Evolutionary conservation across 148 eudicot genomes (phyloP).

Genomic region (Dysphania ambrosioides): DNA sequence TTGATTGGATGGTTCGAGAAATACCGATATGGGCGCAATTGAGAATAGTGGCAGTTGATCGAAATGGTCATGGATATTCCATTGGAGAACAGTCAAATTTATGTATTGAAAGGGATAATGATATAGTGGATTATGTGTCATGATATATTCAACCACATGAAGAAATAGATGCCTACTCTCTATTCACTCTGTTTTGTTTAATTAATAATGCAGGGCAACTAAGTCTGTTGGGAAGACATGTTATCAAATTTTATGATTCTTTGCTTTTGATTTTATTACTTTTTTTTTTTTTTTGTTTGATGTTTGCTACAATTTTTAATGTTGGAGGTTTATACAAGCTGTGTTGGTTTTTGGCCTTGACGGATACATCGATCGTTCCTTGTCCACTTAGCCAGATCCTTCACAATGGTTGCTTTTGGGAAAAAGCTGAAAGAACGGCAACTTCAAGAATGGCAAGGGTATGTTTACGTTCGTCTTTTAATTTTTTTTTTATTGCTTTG

Average conservation of each 20-base stretch:
- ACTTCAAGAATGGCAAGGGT: conserved; percentile 94
- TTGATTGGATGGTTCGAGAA: no score
- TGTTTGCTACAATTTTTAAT: not conserved
- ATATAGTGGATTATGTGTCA: no score
- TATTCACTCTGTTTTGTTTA: not conserved
- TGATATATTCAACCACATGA: conserved; percentile 12
- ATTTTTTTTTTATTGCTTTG: conserved; percentile 2
- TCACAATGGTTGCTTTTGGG: conserved; percentile 68
- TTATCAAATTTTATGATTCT: not conserved
- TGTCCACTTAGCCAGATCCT: conserved; percentile 27
- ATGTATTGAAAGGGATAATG: no score
- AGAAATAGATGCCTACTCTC: conserved; percentile 16
- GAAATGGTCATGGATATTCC: no score
- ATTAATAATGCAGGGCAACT: conserved; percentile 16
- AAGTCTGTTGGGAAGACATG: conserved; percentile 15
- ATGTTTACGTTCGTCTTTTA: conserved; percentile 11
- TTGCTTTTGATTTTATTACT: no score
- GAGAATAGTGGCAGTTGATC: no score
- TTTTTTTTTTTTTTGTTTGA: no score
- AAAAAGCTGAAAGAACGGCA: conserved; percentile 89
- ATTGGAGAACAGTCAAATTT: no score
- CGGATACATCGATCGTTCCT: not conserved
- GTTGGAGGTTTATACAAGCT: not conserved
- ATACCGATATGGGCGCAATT: no score
- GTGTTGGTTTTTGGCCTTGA: not conserved